phyloP scores from a whole-genome alignment of 371 early-diverging fungal species.

The Capillidium rhysosporum region DNA sequence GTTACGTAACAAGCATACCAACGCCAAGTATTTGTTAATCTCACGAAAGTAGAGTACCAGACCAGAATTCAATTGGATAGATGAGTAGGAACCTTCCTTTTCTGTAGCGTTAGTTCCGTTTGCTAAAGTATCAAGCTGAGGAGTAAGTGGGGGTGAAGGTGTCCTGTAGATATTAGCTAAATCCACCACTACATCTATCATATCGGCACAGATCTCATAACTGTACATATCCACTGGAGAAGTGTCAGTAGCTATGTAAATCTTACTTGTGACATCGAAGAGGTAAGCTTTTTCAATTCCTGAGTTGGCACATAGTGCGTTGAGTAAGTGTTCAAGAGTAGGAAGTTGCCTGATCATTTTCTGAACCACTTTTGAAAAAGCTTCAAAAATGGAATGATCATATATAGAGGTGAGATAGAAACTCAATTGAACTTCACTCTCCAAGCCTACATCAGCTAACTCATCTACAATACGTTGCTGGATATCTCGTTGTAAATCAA shows the following conservation, averaged over 20 bases:
- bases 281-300: constrained; percentile 89
- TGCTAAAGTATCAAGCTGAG: neutral
- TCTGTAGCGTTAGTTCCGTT: neutral
- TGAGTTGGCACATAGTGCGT: constrained; percentile 85
- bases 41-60: constrained; percentile 65
- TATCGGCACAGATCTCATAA: constrained; percentile 83
- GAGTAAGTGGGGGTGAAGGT: constrained; percentile 5
- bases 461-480: constrained; percentile 75
- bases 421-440: constrained; percentile 43
- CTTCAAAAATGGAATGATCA: constrained; percentile 87
- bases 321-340: constrained; percentile 77
- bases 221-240: constrained; percentile 85
- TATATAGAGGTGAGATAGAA: constrained; percentile 88
- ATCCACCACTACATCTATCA: constrained; percentile 86
- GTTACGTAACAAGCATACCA: constrained; percentile 63
- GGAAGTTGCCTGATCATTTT: constrained; percentile 72
- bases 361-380: constrained; percentile 84
- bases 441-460: constrained; percentile 57
- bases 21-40: constrained; percentile 51
- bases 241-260: constrained; percentile 87
- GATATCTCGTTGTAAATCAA: constrained; percentile 83
- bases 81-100: constrained; percentile 19
- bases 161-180: constrained; percentile 62
- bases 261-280: constrained; percentile 72
- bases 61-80: constrained; percentile 63